phyloP scores from a whole-genome alignment of 2,329 filamentous ascomycete genomes.

The Zopfia rhizophila region DNA sequence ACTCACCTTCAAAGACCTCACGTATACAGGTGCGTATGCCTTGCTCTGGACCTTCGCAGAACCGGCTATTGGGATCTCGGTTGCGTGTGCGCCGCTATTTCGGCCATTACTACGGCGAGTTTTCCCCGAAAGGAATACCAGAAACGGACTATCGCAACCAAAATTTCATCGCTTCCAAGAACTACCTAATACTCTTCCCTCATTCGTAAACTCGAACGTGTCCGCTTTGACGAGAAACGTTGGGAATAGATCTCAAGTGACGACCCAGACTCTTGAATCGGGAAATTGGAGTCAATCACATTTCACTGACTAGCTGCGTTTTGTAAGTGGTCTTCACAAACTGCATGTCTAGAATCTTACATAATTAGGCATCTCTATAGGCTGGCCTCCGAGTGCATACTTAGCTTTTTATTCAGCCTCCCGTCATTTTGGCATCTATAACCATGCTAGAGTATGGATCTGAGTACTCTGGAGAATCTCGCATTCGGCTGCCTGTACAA shows the following conservation, averaged over 20 bases:
- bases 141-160: not conserved
- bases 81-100: slow-evolving; percentile 20
- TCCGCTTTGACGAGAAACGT: slow-evolving; percentile 1
- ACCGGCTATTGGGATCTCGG: slow-evolving; percentile 19
- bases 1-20: slow-evolving; percentile 12
- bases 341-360: too few relatives aligned
- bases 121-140: not conserved
- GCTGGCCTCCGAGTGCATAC: too few relatives aligned
- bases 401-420: too few relatives aligned
- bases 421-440: too few relatives aligned
- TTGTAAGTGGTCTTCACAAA: too few relatives aligned
- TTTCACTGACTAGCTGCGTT: too few relatives aligned
- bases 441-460: too few relatives aligned
- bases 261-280: slow-evolving; percentile 8
- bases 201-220: slow-evolving; percentile 11
- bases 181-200: slow-evolving; percentile 1
- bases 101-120: slow-evolving; percentile 15
- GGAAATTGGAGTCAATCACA: slow-evolving; percentile 20
- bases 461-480: too few relatives aligned
- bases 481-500: too few relatives aligned
- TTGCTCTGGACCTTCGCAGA: slow-evolving; percentile 19
- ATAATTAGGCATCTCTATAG: too few relatives aligned
- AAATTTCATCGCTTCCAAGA: slow-evolving; percentile 1
- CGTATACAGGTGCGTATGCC: slow-evolving; percentile 15
- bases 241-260: slow-evolving; percentile 4